Evolutionary conservation across 805 yeast genomes (phyloP), one percentile per base, ranked within the genome.

Genomic region (Candida sanyiensis): DNA sequence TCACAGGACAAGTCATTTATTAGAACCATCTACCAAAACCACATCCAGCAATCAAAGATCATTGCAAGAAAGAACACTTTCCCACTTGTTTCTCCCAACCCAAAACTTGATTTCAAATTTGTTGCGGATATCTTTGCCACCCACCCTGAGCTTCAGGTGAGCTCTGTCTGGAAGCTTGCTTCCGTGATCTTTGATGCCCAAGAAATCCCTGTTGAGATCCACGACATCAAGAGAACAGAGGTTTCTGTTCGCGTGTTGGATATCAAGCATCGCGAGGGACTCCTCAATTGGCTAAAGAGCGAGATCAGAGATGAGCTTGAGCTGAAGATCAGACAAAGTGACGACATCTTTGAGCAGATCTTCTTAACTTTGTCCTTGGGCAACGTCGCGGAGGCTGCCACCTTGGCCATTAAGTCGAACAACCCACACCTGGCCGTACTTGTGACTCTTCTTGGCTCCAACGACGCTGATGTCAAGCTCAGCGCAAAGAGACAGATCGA

Each of bases 401-500:
- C 67, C 22, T 43, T 64, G 3, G 89, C 96, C 1, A 59, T 78
- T 2, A 62, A 69, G n/a, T 59, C 82, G 1, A 69, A 70, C 7
- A 83, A 84, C 50, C 61, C 72, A 5, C 95, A 89, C 56, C 59
- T 90, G 15, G 77, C 95, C 0, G 76, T 75, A 0, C 52, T 86
- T 20, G 58, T 90, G 10, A 71, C 96, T 0, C 62, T 83, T 30
- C 56, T 83, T 7, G 95, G 85, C 24, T 79, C 93, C 0, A 80
- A 82, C 48, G 83, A 80, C 47, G 69, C 69, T 1, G 66, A 69
- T 2, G 80, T 83, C 3, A 66, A 67, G 35, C 51, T 51, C 1
- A 64, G 76, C 37, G 89, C 96, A 0, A 46, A 54, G 6, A 57
- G 58, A 24, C 96, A 88, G 59, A 58, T 90, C 18, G 60, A 64